Conservation (phyloP, 306 rosid genomes). For the Cicer yamashitae region DNA sequence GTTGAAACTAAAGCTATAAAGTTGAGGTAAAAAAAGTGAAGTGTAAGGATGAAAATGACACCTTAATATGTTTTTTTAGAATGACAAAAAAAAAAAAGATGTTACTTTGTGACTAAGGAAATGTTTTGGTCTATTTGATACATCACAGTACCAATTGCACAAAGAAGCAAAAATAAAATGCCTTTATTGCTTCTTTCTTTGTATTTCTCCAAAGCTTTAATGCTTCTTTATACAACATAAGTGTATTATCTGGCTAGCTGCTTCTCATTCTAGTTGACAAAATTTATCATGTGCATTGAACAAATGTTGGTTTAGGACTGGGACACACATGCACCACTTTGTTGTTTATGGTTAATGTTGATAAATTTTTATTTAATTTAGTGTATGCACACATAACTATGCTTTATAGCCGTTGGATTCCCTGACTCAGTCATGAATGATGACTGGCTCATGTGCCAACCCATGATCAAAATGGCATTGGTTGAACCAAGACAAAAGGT, state of each 20-base stretch:
- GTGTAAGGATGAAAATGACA: conserved; percentile 23
- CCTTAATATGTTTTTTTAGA: conserved; percentile 20
- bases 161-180: conserved; percentile 45
- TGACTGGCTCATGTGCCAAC: conserved; percentile 19
- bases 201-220: background rate
- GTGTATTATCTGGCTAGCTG: conserved; percentile 52
- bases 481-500: conserved; percentile 4
- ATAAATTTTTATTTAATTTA: background rate
- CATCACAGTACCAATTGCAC: background rate
- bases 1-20: conserved; percentile 14
- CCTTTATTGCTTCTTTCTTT: conserved; percentile 42
- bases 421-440: conserved; percentile 17
- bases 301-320: background rate
- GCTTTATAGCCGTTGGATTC: conserved; percentile 37
- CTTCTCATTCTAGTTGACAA: conserved; percentile 37
- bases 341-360: background rate
- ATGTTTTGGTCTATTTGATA: background rate
- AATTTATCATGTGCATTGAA: conserved; percentile 45
- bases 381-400: background rate
- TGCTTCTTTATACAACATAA: background rate
- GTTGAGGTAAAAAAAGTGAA: conserved; percentile 27
- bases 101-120: conserved; percentile 74
- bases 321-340: conserved; percentile 35
- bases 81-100: conserved; percentile 40
- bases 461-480: background rate